phyloP scores from a whole-genome alignment of 2,329 filamentous ascomycete species.

The Tolypocladium sp. region DNA sequence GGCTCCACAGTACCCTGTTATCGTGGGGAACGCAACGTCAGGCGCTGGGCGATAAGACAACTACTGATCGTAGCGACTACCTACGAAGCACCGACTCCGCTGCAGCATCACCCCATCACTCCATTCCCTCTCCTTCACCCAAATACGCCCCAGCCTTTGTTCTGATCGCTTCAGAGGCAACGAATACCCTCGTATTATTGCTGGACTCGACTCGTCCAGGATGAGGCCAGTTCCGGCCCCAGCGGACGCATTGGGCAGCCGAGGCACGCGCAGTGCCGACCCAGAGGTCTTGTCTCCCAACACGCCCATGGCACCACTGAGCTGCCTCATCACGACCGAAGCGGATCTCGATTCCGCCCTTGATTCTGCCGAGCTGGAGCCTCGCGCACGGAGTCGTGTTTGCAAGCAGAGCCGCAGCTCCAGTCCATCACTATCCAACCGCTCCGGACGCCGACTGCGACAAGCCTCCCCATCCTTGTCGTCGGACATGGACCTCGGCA shows the following conservation, averaged over 20 bases:
- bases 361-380: constrained; percentile 5
- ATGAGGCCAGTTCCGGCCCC: constrained; percentile 10
- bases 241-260: constrained; percentile 3
- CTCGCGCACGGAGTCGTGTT: constrained; percentile 6
- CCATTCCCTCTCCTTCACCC: background rate
- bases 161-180: background rate
- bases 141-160: background rate
- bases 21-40: background rate
- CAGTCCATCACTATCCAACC: background rate
- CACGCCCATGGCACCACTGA: constrained; percentile 13
- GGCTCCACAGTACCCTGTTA: background rate
- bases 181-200: background rate
- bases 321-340: constrained; percentile 27
- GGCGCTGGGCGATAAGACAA: background rate
- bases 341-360: constrained; percentile 16
- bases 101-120: background rate
- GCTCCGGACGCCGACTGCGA: background rate
- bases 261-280: background rate
- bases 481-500: constrained; percentile 7
- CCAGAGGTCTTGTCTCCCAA: constrained; percentile 6
- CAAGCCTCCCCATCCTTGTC: constrained; percentile 3
- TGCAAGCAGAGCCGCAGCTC: constrained; percentile 11
- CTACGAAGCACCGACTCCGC: background rate
- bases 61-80: background rate
- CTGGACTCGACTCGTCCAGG: background rate